phyloP scores from a whole-genome alignment of 306 rosid species.

The Datisca glomerata region DNA sequence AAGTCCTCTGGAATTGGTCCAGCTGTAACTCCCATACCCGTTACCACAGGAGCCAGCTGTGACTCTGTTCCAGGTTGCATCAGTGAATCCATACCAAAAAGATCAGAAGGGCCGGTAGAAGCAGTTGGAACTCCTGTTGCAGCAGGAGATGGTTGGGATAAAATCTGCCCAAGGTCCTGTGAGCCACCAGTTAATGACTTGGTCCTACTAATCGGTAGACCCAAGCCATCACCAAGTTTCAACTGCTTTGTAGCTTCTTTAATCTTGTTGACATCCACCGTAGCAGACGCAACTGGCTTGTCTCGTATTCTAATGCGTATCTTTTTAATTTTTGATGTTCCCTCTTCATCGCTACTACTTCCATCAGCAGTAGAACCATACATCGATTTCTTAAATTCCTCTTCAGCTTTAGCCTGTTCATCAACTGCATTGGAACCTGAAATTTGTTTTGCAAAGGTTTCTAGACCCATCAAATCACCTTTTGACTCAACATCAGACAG shows the following conservation, averaged over 20 bases:
- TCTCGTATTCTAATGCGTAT: constrained; percentile 81
- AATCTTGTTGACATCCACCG: constrained; percentile 83
- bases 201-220: constrained; percentile 54
- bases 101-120: constrained; percentile 59
- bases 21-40: constrained; percentile 33
- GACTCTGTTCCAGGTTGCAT: constrained; percentile 37
- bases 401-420: constrained; percentile 92
- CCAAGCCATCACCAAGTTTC: constrained; percentile 62
- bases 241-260: constrained; percentile 92
- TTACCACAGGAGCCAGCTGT: constrained; percentile 32
- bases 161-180: constrained; percentile 67
- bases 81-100: constrained; percentile 46
- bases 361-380: constrained; percentile 69
- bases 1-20: constrained; percentile 98
- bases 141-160: constrained; percentile 37
- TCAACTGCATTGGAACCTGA: constrained; percentile 44
- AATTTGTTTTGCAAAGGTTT: constrained; percentile 42
- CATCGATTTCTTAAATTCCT: constrained; percentile 92
- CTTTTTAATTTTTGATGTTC: constrained; percentile 61
- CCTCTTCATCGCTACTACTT: constrained; percentile 98
- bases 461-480: constrained; percentile 56
- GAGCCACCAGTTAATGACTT: constrained; percentile 51
- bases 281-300: constrained; percentile 55
- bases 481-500: constrained; percentile 35
- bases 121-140: constrained; percentile 27